Conservation (phyloP, 768 basidiomycete genomes). For the Suillus subaureus region DNA sequence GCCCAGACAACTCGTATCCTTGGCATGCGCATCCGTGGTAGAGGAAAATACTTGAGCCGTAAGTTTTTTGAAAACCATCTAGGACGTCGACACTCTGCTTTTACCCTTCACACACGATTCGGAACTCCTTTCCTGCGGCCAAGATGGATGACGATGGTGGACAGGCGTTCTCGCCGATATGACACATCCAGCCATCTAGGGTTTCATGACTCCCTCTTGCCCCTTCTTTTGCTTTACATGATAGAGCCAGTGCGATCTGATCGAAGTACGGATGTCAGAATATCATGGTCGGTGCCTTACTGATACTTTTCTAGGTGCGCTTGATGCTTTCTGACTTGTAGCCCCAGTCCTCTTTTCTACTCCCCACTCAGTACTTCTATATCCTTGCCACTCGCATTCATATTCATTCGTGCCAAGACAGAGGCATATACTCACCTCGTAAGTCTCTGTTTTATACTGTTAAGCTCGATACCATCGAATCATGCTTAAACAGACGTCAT, state of each 20-base stretch:
- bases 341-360: not conserved
- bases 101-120: not conserved
- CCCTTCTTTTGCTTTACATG: not conserved
- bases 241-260: not conserved
- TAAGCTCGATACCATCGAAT: not conserved
- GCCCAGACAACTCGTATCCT: no score
- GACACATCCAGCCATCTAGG: not conserved
- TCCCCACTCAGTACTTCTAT: not conserved
- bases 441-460: not conserved
- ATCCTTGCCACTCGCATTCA: not conserved
- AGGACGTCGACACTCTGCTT: not conserved
- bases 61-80: not conserved
- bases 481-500: not conserved
- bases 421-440: not conserved
- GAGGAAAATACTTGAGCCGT: no score
- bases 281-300: not conserved
- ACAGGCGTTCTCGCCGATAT: not conserved
- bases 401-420: not conserved
- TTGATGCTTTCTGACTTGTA: not conserved
- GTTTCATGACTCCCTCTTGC: not conserved
- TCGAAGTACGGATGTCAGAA: not conserved
- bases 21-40: no score
- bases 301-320: not conserved
- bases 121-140: not conserved
- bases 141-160: not conserved